These are phyloP conservation scores for Diutina scorzettiae DNA, from an alignment of 1,139 yeast species.

Conservation along the genomic window DNA sequence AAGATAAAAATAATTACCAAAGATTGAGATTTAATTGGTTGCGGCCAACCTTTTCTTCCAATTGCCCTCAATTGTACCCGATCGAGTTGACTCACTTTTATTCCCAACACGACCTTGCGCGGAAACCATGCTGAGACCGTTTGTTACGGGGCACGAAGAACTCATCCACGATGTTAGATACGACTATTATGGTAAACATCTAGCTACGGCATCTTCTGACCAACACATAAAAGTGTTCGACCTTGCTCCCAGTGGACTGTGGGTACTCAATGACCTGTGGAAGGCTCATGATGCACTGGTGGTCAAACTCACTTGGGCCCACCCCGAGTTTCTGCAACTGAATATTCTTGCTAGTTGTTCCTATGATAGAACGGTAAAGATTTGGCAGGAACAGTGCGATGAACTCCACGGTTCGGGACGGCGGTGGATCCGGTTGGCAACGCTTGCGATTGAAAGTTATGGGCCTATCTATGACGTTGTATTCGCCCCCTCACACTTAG, in stretches of 20 bases:
- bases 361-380: conserved; percentile 75
- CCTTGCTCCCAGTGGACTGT: conserved; percentile 44
- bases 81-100: too few species aligned
- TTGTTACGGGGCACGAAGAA: conserved; percentile 85
- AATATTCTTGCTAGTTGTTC: conserved; percentile 74
- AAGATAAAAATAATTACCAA: too few species aligned
- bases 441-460: conserved; percentile 63
- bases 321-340: conserved; percentile 79
- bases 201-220: conserved; percentile 89
- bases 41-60: too few species aligned
- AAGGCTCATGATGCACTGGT: conserved; percentile 90
- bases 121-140: conserved; percentile 39
- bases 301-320: conserved; percentile 80
- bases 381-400: conserved; percentile 86
- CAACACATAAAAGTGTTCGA: conserved; percentile 85
- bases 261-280: conserved; percentile 84
- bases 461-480: conserved; percentile 86
- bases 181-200: conserved; percentile 78
- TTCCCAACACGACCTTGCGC: too few species aligned
- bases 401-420: conserved; percentile 66
- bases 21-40: too few species aligned
- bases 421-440: conserved; percentile 68
- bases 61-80: too few species aligned
- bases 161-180: conserved; percentile 79
- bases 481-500: conserved; percentile 81